Evolutionary conservation across 768 basidiomycete genomes (phyloP), one percentile per base, ranked within the genome.

Genomic region (Hericium rajendrae): DNA sequence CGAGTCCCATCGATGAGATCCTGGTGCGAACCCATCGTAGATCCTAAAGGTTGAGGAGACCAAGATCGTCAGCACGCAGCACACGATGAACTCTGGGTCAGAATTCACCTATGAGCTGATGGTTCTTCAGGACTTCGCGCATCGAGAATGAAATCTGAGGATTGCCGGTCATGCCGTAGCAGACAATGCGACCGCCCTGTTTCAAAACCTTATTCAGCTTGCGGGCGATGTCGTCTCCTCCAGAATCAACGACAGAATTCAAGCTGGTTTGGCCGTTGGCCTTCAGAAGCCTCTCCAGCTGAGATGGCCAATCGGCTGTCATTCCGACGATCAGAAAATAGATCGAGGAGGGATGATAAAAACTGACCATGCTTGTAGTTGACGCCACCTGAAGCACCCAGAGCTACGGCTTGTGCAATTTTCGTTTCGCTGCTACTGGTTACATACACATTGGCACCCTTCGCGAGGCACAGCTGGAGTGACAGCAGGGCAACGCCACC

Each of bases 401-500:
- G 72, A 15, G 69, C 69, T 18, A 81, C 67, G 0, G 90, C 90
- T 55, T 77, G 81, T 51, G 72, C 68, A 50, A 94, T 82, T 73
- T 93, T 93, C 9, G 81, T 79, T 26, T 76, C 73, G 48, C 69
- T 81, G 9, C 87, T 79, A 59, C 86, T 89, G 4, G 91, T 88
- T 22, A 92, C 88, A 68, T 84, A 93, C n/a, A 92, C 88, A 38
- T 78, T 79, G 1, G 88, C 86, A 28, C 91, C 87, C 55, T 77
- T 78, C 0, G 87, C 89, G 3, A 91, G 64, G 66, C 83, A 87
- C 9, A 92, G 69, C 67, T 94, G 90, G 59, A 92, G 70, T 0
- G 86, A 84, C 41, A 82, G 63, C 28, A 93, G 74, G 0, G 91
- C 91, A 40, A 94, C 91, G 12, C 91, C 91, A 18, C 91, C 91